A percentile compares a stretch with the other conserved stretches of the same genome.
Evolutionary conservation across 139 green algal genomes (phyloP).

Genomic region (Picocystis salinarum): DNA sequence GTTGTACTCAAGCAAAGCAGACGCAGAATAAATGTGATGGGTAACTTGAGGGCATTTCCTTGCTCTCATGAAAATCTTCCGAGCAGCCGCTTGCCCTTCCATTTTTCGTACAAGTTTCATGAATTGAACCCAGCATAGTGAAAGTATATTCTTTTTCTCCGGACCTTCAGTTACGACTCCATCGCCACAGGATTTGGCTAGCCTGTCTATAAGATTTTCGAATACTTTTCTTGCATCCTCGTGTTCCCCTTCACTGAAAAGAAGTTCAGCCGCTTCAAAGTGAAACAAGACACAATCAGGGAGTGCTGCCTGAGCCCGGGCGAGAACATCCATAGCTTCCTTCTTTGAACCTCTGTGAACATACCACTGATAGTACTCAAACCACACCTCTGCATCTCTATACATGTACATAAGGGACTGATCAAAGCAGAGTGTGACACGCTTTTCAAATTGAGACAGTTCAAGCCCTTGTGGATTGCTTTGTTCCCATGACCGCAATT

Average conservation of each 20-base stretch:
- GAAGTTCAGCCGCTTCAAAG: constrained; percentile 51
- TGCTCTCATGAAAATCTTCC: constrained; percentile 58
- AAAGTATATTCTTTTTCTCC: no score
- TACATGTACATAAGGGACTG: constrained; percentile 54
- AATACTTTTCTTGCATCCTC: not conserved
- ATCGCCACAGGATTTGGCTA: no score
- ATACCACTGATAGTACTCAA: constrained; percentile 37
- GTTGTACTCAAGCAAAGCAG: constrained; percentile 62
- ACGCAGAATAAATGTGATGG: constrained; percentile 69
- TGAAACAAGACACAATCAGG: constrained; percentile 45
- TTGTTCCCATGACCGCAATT: no score
- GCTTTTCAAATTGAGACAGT: no score
- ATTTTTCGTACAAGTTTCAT: constrained; percentile 7
- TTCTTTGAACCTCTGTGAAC: constrained; percentile 10
- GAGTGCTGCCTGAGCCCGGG: constrained; percentile 26
- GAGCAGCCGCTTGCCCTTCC: not conserved
- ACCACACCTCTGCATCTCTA: constrained; percentile 58
- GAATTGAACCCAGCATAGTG: constrained; percentile 7
- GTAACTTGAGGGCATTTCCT: constrained; percentile 49
- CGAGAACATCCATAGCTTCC: constrained; percentile 12
- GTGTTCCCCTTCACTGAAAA: not conserved
- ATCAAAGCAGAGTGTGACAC: constrained; percentile 58
- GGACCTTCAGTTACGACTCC: no score
- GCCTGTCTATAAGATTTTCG: no score
- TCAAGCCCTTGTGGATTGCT: no score